A percentile compares a stretch with the other conserved stretches of the same genome.
phyloP scores from a whole-genome alignment of 1,284 basidiomycete genomes.

The Neolentinus lepideus region DNA sequence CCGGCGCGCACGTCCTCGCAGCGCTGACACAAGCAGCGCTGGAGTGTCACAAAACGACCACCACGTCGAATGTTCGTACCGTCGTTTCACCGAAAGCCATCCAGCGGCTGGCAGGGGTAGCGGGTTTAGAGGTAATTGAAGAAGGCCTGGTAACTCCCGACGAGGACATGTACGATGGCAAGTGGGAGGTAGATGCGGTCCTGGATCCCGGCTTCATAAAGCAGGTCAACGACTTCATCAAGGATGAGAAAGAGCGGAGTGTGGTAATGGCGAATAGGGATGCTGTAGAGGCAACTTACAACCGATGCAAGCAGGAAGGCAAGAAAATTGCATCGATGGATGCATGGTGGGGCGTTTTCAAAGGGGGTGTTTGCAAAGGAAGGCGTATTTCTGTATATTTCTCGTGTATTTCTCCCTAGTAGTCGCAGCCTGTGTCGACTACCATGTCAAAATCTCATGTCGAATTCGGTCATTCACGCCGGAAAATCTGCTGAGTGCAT shows the following conservation, averaged over 20 bases:
- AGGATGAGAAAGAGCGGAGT: slow-evolving; percentile 20
- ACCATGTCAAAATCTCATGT: too few relatives aligned
- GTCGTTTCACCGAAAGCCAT: slow-evolving; percentile 28
- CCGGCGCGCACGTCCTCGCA: slow-evolving; percentile 29
- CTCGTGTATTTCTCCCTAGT: too few relatives aligned
- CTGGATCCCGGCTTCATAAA: slow-evolving; percentile 12
- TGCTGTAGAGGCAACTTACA: slow-evolving; percentile 13
- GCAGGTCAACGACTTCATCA: slow-evolving; percentile 15
- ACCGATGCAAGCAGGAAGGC: background rate
- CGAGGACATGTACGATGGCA: slow-evolving; percentile 25
- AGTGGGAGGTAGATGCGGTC: slow-evolving; percentile 27
- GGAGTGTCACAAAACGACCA: slow-evolving; percentile 24
- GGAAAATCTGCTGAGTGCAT: background rate
- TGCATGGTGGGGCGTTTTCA: background rate
- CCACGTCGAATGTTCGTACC: slow-evolving; percentile 31
- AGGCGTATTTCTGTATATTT: too few relatives aligned
- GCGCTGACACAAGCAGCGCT: slow-evolving; percentile 30
- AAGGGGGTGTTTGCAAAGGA: background rate
- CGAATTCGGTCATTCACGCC: too few relatives aligned
- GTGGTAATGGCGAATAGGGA: slow-evolving; percentile 23
- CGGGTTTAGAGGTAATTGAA: slow-evolving; percentile 19
- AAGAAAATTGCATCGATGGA: background rate
- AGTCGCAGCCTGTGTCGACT: too few relatives aligned
- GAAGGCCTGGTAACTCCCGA: slow-evolving; percentile 21
- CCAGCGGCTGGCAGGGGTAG: slow-evolving; percentile 19